Evolutionary conservation across 2,329 filamentous ascomycete genomes (phyloP).

Genomic region (Xylaria sp.): DNA sequence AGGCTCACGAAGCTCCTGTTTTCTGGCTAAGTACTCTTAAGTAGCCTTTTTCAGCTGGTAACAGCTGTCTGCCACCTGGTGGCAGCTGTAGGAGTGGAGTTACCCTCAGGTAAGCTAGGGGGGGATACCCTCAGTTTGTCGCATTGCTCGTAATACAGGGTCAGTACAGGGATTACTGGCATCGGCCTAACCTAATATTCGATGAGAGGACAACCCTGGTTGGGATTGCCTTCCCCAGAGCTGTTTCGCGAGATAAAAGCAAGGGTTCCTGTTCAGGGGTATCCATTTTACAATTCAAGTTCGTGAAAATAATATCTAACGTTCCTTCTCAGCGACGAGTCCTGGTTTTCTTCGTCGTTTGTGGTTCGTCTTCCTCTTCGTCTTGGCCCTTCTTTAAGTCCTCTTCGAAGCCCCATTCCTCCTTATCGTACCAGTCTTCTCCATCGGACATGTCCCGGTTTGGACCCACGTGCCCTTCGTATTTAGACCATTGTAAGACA

Average conservation of each 20-base stretch:
- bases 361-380: slow-evolving; percentile 80
- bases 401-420: slow-evolving; percentile 80
- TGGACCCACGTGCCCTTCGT: slow-evolving; percentile 75
- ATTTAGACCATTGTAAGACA: slow-evolving; percentile 80
- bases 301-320: slow-evolving; percentile 22
- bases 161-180: neutral
- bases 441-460: slow-evolving; percentile 84
- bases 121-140: too few species aligned
- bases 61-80: too few species aligned
- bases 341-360: slow-evolving; percentile 70
- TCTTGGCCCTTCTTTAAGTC: slow-evolving; percentile 85
- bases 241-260: slow-evolving; percentile 20
- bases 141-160: neutral
- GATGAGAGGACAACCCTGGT: neutral
- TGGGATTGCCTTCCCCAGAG: neutral
- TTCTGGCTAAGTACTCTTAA: too few species aligned
- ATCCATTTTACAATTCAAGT: slow-evolving; percentile 32
- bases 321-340: slow-evolving; percentile 57
- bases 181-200: neutral
- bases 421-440: slow-evolving; percentile 88
- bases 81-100: too few species aligned
- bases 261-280: slow-evolving; percentile 22
- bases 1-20: too few species aligned
- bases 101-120: too few species aligned
- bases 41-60: too few species aligned